Base-by-base conservation (phyloP, 2,329 filamentous ascomycete species). In the Lachnellula subtilissima region DNA sequence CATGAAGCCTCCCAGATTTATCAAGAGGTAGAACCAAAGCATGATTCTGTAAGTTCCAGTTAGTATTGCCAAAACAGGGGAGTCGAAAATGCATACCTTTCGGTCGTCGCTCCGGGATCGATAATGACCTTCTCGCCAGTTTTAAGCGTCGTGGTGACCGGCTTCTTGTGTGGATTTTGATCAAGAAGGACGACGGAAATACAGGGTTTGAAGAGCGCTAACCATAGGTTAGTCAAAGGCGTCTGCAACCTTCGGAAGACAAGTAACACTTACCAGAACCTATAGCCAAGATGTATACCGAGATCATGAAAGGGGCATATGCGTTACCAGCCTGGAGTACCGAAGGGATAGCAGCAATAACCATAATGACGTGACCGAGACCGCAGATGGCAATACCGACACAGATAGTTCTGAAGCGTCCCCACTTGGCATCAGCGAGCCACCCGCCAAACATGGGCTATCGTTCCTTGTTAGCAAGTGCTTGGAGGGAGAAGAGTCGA, bases 161-260 rank as follows among this genome's bases (percentile, higher is more conserved):
- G 67, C 19, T 69, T 72, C 54, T 74, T 72, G 54, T 75, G 62
- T 47, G 64, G 61, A 62, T 76, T 75, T 63, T 86, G 82, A 64
- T 86, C 83, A 5, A 82, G 81, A 52, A 86, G 79, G 35, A 84
- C 73, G 2, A 82, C 81, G 0, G 82, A 81, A 40, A 88, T 85
- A 62, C 87, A 88, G 19, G 84, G 80, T 73, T 89, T 89, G 77
- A 89, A 88, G 61, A 86, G 84, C 55, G 86, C 86, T 67, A 39
- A 25, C 73, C 36, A 82, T 85, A 88, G 81, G 3, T 83, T 69
- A 80, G 78, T 59, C 79, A 69, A n/a, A 65, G 71, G 74, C 51
- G 49, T 87, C 2, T 88, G 78, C 1, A 80, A 47, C 1, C 84
- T 84, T 50, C 78, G 79, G 47, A 78, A 52, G 28, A 22, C 25